Evolutionary conservation across 352 stramenopile species (phyloP).

Genomic region (Phytopythium oedochilum): DNA sequence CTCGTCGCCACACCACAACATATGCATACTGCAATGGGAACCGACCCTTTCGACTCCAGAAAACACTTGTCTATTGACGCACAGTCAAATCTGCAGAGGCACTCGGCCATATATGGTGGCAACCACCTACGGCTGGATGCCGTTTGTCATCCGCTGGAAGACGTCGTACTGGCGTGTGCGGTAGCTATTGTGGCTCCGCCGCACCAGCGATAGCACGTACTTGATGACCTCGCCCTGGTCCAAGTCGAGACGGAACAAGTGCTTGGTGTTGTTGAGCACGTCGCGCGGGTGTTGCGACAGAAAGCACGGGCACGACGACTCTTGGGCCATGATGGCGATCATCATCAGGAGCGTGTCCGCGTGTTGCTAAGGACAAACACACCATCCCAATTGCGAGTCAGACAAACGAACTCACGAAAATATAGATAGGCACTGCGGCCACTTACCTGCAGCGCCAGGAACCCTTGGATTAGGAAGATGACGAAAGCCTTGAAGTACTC

Average conservation of each 20-base stretch:
- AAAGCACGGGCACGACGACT: conserved; percentile 97
- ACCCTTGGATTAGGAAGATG: conserved; percentile 96
- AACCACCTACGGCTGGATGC: conserved; percentile 66
- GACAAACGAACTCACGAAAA: not conserved
- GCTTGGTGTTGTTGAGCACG: conserved; percentile 71
- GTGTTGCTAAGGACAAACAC: conserved; percentile 55
- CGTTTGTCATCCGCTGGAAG: conserved; percentile 92
- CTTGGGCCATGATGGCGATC: conserved; percentile 95
- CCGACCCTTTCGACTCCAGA: not conserved
- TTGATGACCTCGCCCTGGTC: conserved; percentile 87
- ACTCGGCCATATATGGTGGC: not conserved
- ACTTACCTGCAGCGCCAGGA: conserved; percentile 92
- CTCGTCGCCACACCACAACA: not conserved
- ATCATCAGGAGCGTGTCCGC: conserved; percentile 93
- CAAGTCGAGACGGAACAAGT: conserved; percentile 76
- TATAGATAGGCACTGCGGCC: not conserved
- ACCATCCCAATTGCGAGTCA: too few relatives aligned
- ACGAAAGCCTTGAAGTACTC: conserved; percentile 96
- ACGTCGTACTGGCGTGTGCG: conserved; percentile 88
- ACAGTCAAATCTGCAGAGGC: not conserved
- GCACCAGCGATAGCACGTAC: conserved; percentile 87
- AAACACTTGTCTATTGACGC: not conserved
- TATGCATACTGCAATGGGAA: not conserved
- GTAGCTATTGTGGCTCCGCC: conserved; percentile 89
- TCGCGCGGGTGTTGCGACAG: conserved; percentile 69